These are phyloP conservation scores for Hamamelis virginiana DNA, from an alignment of 164 flowering plant species.

Conservation along the genomic window DNA sequence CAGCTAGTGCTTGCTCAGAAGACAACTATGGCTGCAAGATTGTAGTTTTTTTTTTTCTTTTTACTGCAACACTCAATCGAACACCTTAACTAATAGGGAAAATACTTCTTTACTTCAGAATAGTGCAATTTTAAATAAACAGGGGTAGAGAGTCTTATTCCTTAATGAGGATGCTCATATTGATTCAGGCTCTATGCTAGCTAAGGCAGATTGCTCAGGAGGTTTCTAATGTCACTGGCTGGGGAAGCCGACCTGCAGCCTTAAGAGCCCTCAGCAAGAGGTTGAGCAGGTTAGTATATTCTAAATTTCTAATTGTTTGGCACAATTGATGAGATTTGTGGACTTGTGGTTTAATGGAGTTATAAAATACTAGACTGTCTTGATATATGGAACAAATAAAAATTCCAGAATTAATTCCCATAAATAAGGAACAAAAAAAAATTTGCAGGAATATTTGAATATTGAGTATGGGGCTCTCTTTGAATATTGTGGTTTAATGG, in stretches of 20 bases:
- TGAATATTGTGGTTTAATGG: too few species aligned
- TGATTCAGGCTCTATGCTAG: slow-evolving; percentile 81
- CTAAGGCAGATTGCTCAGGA: slow-evolving; percentile 88
- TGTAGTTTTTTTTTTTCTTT: neutral
- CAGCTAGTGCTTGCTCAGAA: slow-evolving; percentile 88
- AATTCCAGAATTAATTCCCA: too few species aligned
- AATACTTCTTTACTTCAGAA: neutral
- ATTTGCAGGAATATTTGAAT: too few species aligned
- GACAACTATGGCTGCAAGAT: slow-evolving; percentile 79
- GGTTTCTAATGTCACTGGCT: slow-evolving; percentile 58
- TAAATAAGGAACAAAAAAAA: too few species aligned
- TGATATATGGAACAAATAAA: too few species aligned
- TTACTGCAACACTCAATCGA: neutral
- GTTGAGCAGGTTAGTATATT: slow-evolving; percentile 62
- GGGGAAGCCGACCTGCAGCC: slow-evolving; percentile 91
- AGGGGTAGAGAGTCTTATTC: neutral
- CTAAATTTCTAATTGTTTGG: neutral
- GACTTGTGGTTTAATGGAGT: too few species aligned
- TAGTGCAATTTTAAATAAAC: neutral
- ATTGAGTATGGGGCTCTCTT: too few species aligned
- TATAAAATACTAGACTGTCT: too few species aligned
- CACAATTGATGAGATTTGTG: too few species aligned
- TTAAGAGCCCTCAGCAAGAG: slow-evolving; percentile 81
- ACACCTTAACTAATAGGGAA: neutral
- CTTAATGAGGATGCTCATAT: neutral